Percentiles rank a stretch among this genome's conserved stretches.
These are phyloP conservation scores for Caloboletus firmus DNA, from an alignment of 1,284 basidiomycete genomes.

Conservation along the genomic window DNA sequence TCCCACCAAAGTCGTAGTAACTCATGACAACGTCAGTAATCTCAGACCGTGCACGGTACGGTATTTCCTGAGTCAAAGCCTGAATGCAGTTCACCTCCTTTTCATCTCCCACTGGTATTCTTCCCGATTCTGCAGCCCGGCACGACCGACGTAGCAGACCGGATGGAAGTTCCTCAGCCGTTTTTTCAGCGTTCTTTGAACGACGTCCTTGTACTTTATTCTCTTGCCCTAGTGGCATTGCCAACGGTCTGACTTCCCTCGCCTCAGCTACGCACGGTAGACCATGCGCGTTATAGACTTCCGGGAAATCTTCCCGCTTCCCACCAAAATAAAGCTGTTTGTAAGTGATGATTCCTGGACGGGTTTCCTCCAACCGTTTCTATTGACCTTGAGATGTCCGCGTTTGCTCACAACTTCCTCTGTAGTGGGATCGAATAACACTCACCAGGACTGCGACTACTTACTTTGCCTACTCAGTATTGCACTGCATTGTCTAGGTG, in stretches of 20 bases:
- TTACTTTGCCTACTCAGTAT: constrained; percentile 66
- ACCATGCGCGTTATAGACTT: constrained; percentile 49
- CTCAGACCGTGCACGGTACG: too few relatives aligned
- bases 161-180: constrained; percentile 8
- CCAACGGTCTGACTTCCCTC: too few relatives aligned
- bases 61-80: too few relatives aligned
- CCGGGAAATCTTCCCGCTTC: constrained; percentile 42
- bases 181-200: constrained; percentile 4
- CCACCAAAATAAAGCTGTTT: constrained; percentile 50
- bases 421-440: constrained; percentile 68
- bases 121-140: constrained; percentile 41
- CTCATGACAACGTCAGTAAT: constrained; percentile 4
- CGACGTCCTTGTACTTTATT: constrained; percentile 1
- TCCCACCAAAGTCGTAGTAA: not conserved
- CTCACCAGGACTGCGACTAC: constrained; percentile 63
- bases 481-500: constrained; percentile 69
- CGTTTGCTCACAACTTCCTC: constrained; percentile 3
- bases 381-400: not conserved
- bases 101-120: constrained; percentile 25
- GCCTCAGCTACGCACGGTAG: too few relatives aligned
- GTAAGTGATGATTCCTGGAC: constrained; percentile 40
- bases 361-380: not conserved
- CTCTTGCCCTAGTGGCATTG: constrained; percentile 49
- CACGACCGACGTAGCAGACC: constrained; percentile 48
- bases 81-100: constrained; percentile 11